Evolutionary conservation across 768 basidiomycete species (phyloP), one percentile per base, ranked within the genome.

Genomic region (Polyporus arcularius): DNA sequence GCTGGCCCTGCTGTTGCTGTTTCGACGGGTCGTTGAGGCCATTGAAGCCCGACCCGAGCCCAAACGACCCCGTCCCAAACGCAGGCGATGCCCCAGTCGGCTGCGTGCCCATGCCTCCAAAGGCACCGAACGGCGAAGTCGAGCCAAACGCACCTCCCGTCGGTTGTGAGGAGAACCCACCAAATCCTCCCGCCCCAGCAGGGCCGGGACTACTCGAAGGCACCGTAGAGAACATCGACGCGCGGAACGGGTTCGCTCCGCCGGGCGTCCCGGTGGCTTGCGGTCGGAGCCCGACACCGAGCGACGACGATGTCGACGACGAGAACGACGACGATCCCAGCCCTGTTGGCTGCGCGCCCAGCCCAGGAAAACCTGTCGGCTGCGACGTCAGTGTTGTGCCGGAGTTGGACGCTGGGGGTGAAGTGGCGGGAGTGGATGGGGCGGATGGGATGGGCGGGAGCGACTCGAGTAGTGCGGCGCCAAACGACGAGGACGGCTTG

Each of bases 371-470:
- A 49, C 87, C 87, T 21, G 86, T 89, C 64, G 81, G 79, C 67
- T 89, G 87, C 14, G 86, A 84, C 55, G 53, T 46, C 16, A 68
- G 50, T 18, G 62, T n/a, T 2, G 65, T 50, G 31, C 57, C 57
- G 4, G 61, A 51, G 18, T 56, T 57, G 8, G 58, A 63, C 16
- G 63, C 54, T 5, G 59, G 58, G 2, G 61, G 45, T 5, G 64
- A 60, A 18, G 41, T 59, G 9, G 76, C 74, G 47, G 87, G 82
- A 15, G 84, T 84, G 5, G 75, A 75, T 0, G 82, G 73, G 3
- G 73, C 71, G 5, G 87, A 85, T 11, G 89, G 83, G 56, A 93
- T 85, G 5, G 92, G 79, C 2, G 94, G 94, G 28, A 85, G 69
- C 9, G 74, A 73, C 59, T 80, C 80, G 32, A 84, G 70, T 2